Evolutionary conservation across 805 yeast species (phyloP), one percentile per base, ranked within the genome.

Genomic region (Metschnikowia shivogae): DNA sequence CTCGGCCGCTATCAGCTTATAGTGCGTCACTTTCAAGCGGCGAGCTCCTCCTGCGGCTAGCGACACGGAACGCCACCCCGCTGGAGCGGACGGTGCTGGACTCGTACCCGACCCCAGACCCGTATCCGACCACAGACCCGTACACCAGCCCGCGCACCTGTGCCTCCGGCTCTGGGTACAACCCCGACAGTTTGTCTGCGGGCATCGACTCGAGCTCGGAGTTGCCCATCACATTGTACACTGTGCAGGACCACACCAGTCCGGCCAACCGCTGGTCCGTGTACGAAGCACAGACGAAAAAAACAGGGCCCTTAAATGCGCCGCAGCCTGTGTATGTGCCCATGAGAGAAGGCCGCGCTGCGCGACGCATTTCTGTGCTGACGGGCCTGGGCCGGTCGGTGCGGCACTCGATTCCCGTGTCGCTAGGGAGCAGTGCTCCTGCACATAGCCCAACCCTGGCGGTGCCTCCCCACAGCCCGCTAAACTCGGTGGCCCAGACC

Each of bases 221-320:
- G 31, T 52, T 64, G 34, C 68, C 68, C 13, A 51, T 61, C 11
- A 59, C 59, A 57, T 48, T 63, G 29, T 64, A 62, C 46, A 59
- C 61, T 28, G 68, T 63, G 24, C 67, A 62, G 10, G 66, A 64
- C 39, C 55, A 51, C 37, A 17, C 36, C 33, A 34, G 34, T 8
- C 34, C 44, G 4, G 22, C 35, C 9, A 31, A 24, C 9, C 34
- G 52, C 2, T 42, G 51, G 47, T 42, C 49, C 2, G 49, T 39
- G 22, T 40, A 48, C 17, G 50, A 49, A 13, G 36, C 30, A 5
- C 44, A 32, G 22, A 39, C 19, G 32, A 26, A 6, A 2, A 8
- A 14, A 11, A 12, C 24, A 11, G 27, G 17, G 29, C 38, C 29
- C 5, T 13, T 17, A 17, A 28, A 22, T 22, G 26, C 32, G 5